A percentile compares a stretch with the other conserved stretches of the same genome.
Evolutionary conservation across 306 rosid species (phyloP).

Genomic region (Lotus japonicus): DNA sequence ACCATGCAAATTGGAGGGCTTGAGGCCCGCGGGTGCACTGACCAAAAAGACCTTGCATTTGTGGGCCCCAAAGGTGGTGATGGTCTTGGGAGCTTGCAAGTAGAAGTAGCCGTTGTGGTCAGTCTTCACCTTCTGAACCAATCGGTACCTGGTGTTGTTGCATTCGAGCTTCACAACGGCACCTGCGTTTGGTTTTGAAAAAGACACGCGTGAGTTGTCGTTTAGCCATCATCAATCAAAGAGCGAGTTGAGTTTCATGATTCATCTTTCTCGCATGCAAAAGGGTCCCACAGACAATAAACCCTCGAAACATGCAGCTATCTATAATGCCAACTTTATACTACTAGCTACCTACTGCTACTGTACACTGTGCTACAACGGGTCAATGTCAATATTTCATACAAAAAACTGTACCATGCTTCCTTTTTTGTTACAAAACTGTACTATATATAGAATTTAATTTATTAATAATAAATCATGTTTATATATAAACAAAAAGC

Average conservation of each 20-base stretch:
- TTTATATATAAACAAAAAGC: too few species aligned
- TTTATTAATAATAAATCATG: too few species aligned
- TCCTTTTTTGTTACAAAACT: too few species aligned
- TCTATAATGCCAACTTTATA: too few species aligned
- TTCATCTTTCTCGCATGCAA: too few species aligned
- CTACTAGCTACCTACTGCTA: too few species aligned
- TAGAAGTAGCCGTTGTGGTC: constrained; percentile 70
- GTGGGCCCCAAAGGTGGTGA: constrained; percentile 42
- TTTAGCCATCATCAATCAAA: not conserved
- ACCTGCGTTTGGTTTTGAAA: constrained; percentile 30
- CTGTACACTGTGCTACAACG: too few species aligned
- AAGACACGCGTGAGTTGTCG: constrained; percentile 2
- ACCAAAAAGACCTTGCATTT: constrained; percentile 42
- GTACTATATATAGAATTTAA: too few species aligned
- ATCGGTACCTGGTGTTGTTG: constrained; percentile 43
- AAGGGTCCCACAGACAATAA: not conserved
- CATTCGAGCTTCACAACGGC: constrained; percentile 51
- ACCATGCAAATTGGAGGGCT: constrained; percentile 38
- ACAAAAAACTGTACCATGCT: too few species aligned
- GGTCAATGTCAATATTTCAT: too few species aligned
- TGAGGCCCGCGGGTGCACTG: constrained; percentile 26
- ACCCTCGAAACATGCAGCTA: not conserved
- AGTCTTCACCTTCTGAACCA: constrained; percentile 13
- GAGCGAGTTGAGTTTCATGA: too few species aligned
- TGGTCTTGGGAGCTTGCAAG: constrained; percentile 38